Evolutionary conservation across 1,284 basidiomycete species (phyloP).

Genomic region (Tylopilus sp.): DNA sequence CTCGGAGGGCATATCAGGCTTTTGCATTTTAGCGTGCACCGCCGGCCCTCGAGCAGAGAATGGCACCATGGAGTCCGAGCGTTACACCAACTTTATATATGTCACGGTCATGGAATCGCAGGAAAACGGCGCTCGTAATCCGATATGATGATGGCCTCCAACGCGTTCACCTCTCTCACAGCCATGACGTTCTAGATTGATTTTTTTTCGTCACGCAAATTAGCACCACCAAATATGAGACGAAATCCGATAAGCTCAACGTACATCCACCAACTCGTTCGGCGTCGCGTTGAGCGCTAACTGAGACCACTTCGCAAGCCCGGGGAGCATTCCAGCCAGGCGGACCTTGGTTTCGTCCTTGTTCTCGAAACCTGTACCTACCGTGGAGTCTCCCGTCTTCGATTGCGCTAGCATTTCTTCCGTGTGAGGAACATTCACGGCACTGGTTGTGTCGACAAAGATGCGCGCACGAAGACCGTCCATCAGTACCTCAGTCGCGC

Average conservation of each 20-base stretch:
- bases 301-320: slow-evolving; percentile 73
- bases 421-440: slow-evolving; percentile 21
- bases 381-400: slow-evolving; percentile 19
- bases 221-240: neutral
- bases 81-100: neutral
- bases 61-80: too few relatives aligned
- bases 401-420: slow-evolving; percentile 9
- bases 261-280: slow-evolving; percentile 81
- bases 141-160: slow-evolving; percentile 47
- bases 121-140: slow-evolving; percentile 37
- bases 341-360: slow-evolving; percentile 51
- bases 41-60: too few relatives aligned
- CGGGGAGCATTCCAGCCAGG: slow-evolving; percentile 75
- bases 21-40: too few relatives aligned
- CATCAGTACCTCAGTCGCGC: slow-evolving; percentile 54
- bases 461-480: slow-evolving; percentile 54
- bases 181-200: slow-evolving; percentile 37
- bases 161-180: slow-evolving; percentile 44
- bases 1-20: too few relatives aligned
- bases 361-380: slow-evolving; percentile 1
- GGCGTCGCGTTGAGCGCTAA: slow-evolving; percentile 68
- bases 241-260: slow-evolving; percentile 27
- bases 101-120: slow-evolving; percentile 15
- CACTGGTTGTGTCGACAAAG: slow-evolving; percentile 39
- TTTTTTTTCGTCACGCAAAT: neutral